Evolutionary conservation across 2,329 filamentous ascomycete species (phyloP), one percentile per base, ranked within the genome.

Genomic region (Epichloe amarillans): DNA sequence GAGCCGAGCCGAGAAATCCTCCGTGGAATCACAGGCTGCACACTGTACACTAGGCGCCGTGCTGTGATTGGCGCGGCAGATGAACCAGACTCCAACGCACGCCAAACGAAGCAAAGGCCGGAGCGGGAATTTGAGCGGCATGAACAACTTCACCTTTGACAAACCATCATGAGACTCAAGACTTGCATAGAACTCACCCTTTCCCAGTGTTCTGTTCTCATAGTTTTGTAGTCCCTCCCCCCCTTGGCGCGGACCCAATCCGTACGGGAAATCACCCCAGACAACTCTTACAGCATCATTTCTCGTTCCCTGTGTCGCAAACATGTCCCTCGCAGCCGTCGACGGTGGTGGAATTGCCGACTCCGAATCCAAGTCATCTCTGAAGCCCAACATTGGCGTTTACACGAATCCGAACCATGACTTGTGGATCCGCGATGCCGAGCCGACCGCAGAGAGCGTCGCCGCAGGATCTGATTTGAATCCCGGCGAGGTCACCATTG

Each of bases 371-470:
- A 38, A 39, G 8, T 21, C n/a, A n/a, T 56, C 58, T 14, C 54
- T 67, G 53, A 93, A 94, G 76, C 72, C 86, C 52, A 97, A 97
- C 71, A 94, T 97, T 64, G 91, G 89, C 60, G 89, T 97, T 58
- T 97, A 86, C 76, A 97, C 91, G 49, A 95, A 97, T 72, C 88
- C 91, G 17, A 79, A 81, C 52, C 91, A 97, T 66, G 86, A 95
- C 54, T 75, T 97, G 49, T 97, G 90, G 88, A 80, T 96, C 54
- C 85, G 77, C 51, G 82, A 88, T 57, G 82, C 90, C 12, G 75
- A 80, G 59, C 91, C 91, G 4, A 83, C 79, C 43, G 70, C 88
- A 26, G 86, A 94, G 65, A 82, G 82, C 55, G 83, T 94, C 52
- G 73, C 82, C 56, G 77, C 78, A 35, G 84, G 80, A 45, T 71